Percentiles rank a stretch among this genome's conserved stretches.
Evolutionary conservation across 371 early-diverging fungal species (phyloP).

Genomic region (Zychaea mexicana): DNA sequence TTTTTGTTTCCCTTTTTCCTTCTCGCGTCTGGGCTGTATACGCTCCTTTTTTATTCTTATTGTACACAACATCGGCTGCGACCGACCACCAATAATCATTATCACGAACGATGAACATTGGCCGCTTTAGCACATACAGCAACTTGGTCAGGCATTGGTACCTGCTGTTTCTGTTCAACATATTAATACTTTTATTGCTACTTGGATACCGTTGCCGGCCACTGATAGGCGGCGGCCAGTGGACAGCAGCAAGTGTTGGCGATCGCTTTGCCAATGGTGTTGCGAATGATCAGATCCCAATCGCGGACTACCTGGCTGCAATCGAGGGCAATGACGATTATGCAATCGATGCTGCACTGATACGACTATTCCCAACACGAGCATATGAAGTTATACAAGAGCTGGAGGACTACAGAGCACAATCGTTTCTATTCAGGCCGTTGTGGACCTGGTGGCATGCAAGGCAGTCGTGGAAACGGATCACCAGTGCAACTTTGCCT

Average conservation of each 20-base stretch:
- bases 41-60: no score
- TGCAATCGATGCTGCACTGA: slow-evolving; percentile 2
- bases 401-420: neutral
- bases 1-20: no score
- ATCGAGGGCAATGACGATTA: neutral
- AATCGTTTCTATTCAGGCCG: neutral
- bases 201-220: neutral
- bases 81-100: no score
- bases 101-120: neutral
- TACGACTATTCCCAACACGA: slow-evolving; percentile 1
- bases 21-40: no score
- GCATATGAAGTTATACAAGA: neutral
- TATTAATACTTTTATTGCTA: neutral
- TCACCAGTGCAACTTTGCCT: no score
- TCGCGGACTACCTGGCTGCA: neutral
- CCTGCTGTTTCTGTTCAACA: neutral
- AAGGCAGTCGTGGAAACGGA: neutral
- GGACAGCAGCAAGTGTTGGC: no score
- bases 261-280: no score
- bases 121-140: neutral
- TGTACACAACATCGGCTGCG: no score
- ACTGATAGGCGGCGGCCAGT: neutral
- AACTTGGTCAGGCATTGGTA: slow-evolving; percentile 11
- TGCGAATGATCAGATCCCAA: neutral
- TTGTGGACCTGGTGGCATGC: neutral